These are phyloP conservation scores for Linnemannia exigua DNA, from an alignment of 192 early-diverging fungal genomes.

Conservation along the genomic window DNA sequence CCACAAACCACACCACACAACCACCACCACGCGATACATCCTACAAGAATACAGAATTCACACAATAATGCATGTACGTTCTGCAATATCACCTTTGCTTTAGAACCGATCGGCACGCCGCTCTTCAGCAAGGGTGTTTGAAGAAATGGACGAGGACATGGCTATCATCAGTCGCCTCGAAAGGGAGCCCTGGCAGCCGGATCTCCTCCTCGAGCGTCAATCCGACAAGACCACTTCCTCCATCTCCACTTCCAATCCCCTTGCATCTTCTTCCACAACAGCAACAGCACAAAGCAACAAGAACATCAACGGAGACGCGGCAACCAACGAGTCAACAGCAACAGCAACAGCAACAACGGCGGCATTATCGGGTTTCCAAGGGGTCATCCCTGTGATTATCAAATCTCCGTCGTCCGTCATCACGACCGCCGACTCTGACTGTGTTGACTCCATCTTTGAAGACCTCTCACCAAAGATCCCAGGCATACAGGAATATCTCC, in stretches of 20 bases:
- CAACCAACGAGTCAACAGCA: neutral
- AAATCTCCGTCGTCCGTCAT: slow-evolving; percentile 52
- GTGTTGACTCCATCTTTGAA: slow-evolving; percentile 33
- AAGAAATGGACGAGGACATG: slow-evolving; percentile 52
- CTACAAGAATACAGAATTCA: neutral
- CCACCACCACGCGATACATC: neutral
- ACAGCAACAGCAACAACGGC: neutral
- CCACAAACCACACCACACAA: neutral
- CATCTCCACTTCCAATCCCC: neutral
- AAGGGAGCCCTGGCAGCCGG: slow-evolving; percentile 54
- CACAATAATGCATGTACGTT: neutral
- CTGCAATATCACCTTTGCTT: too few relatives aligned
- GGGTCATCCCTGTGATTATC: slow-evolving; percentile 42
- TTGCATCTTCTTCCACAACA: neutral
- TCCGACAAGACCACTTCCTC: slow-evolving; percentile 15
- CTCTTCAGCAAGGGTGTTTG: slow-evolving; percentile 26
- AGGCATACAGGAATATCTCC: slow-evolving; percentile 49
- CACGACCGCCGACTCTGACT: slow-evolving; percentile 43
- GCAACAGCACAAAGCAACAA: neutral
- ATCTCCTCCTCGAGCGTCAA: slow-evolving; percentile 46
- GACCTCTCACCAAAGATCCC: slow-evolving; percentile 17
- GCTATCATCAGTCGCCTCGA: slow-evolving; percentile 47
- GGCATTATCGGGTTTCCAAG: slow-evolving; percentile 20
- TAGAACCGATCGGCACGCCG: slow-evolving; percentile 38
- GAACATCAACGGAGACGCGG: neutral